Base-by-base conservation (phyloP, 2,329 filamentous ascomycete genomes). In the Neonectria magnoliae region DNA sequence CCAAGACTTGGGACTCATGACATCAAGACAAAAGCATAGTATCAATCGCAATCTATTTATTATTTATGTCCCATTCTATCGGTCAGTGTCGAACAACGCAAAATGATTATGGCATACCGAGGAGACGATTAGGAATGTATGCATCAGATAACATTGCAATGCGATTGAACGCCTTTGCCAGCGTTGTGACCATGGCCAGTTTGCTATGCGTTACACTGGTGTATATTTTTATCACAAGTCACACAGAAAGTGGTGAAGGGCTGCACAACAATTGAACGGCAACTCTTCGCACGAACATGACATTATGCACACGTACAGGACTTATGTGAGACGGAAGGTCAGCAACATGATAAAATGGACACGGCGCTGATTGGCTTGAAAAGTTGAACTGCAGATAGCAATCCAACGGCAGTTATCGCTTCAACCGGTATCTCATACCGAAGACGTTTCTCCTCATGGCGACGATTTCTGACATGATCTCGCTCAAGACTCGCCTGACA, bases 401-500 rank as follows among this genome's bases (percentile, higher is more conserved):
- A 36, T 14, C 20, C 20, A 48, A 45, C 29, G 11, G 57, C 44
- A 55, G 36, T 52, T 33, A 31, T 29, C 29, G 60, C 54, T 51
- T 47, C 25, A 55, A 61, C 42, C 7, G 58, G 53, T 33, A 58
- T 29, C 31, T 60, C 52, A 66, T 47, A 25, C 45, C 38, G 36
- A 36, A 57, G 66, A 29, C 20, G 42, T 62, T 52, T 31, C 51
- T 44, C 29, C 20, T 29, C 48, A 22, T 16, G 41, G 33, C 33
- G 22, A 62, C n/a, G 16, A 48, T 33, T 27, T 25, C 65, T 70
- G 66, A 64, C 58, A 59, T 56, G 67, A 73, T 70, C 62, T 52
- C 11, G 16, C 42, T 33, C 4, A 14, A 60, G 41, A 45, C 65
- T 73, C 71, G 59, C 53, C 60, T 70, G 69, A 72, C 51, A 42